A percentile compares a stretch with the other conserved stretches of the same genome.
Evolutionary conservation across 495 filamentous ascomycete genomes (phyloP).

Genomic region (Podospora anserina): DNA sequence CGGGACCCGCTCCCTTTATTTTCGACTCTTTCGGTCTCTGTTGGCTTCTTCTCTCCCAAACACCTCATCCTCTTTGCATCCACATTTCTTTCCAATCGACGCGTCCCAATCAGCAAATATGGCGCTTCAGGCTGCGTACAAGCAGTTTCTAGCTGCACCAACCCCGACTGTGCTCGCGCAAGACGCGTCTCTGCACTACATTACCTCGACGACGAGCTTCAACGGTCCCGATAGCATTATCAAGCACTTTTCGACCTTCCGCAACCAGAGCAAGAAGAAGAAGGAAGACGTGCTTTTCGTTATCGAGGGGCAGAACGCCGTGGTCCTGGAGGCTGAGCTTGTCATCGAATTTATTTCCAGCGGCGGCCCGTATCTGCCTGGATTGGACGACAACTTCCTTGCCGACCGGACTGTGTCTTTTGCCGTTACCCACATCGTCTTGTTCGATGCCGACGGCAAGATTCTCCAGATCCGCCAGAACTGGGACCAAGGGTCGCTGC

Average conservation of each 20-base stretch:
- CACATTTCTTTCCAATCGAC: neutral
- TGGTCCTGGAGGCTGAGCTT: constrained; percentile 78
- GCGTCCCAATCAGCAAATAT: constrained; percentile 16
- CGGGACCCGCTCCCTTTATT: constrained; percentile 14
- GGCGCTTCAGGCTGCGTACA: constrained; percentile 55
- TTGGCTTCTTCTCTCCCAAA: constrained; percentile 9
- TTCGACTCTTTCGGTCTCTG: constrained; percentile 15
- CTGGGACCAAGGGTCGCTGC: constrained; percentile 92
- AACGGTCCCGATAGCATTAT: constrained; percentile 66
- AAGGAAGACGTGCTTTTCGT: constrained; percentile 67
- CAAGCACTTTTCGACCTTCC: constrained; percentile 68
- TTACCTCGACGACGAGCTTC: constrained; percentile 79
- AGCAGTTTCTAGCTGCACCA: constrained; percentile 72
- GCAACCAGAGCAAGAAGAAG: constrained; percentile 71
- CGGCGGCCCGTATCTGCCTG: constrained; percentile 85
- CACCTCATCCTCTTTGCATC: neutral
- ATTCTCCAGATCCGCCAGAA: constrained; percentile 82
- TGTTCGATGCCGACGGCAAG: constrained; percentile 69
- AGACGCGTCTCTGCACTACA: constrained; percentile 81
- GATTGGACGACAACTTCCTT: constrained; percentile 91
- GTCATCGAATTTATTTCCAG: constrained; percentile 74
- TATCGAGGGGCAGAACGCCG: constrained; percentile 64
- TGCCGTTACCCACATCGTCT: constrained; percentile 84
- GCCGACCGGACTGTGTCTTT: constrained; percentile 77
- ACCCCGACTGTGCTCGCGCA: constrained; percentile 60